A percentile compares a stretch with the other conserved stretches of the same genome.
These are phyloP conservation scores for Fragaria ananassa DNA, from an alignment of 306 rosid genomes.

Conservation along the genomic window DNA sequence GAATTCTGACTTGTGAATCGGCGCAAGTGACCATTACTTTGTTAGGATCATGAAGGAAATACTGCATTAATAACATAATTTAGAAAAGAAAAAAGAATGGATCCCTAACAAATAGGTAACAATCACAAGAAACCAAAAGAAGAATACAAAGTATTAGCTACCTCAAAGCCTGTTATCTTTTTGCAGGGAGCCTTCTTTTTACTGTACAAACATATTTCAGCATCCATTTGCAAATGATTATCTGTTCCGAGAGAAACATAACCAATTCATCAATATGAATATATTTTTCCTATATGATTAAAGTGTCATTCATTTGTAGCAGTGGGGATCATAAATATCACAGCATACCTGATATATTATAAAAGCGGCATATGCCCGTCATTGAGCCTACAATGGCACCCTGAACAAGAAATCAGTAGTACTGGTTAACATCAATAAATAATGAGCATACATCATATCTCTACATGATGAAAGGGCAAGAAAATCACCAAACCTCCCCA, in stretches of 20 bases:
- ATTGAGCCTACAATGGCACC: slow-evolving; percentile 83
- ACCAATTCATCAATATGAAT: not conserved
- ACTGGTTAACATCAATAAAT: slow-evolving; percentile 21
- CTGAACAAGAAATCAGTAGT: slow-evolving; percentile 42
- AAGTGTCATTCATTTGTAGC: not conserved
- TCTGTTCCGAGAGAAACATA: slow-evolving; percentile 48
- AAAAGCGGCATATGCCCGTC: slow-evolving; percentile 72
- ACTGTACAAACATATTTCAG: slow-evolving; percentile 48
- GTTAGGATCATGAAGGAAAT: slow-evolving; percentile 64
- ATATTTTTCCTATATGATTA: not conserved
- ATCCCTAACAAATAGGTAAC: not conserved
- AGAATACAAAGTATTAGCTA: slow-evolving; percentile 26
- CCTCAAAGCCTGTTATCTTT: slow-evolving; percentile 91
- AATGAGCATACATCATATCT: slow-evolving; percentile 4
- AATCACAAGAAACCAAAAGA: slow-evolving; percentile 8
- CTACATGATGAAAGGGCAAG: slow-evolving; percentile 24
- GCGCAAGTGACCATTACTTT: slow-evolving; percentile 82
- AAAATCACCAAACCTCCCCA: slow-evolving; percentile 64
- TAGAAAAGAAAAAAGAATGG: slow-evolving; percentile 5
- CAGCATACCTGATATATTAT: slow-evolving; percentile 65
- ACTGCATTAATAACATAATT: slow-evolving; percentile 46
- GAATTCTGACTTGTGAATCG: slow-evolving; percentile 82
- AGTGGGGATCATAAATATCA: not conserved
- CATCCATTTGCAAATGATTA: slow-evolving; percentile 62
- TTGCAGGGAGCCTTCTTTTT: slow-evolving; percentile 77